phyloP scores from a whole-genome alignment of 2,329 filamentous ascomycete genomes.

The Pseudogymnoascus sp. region DNA sequence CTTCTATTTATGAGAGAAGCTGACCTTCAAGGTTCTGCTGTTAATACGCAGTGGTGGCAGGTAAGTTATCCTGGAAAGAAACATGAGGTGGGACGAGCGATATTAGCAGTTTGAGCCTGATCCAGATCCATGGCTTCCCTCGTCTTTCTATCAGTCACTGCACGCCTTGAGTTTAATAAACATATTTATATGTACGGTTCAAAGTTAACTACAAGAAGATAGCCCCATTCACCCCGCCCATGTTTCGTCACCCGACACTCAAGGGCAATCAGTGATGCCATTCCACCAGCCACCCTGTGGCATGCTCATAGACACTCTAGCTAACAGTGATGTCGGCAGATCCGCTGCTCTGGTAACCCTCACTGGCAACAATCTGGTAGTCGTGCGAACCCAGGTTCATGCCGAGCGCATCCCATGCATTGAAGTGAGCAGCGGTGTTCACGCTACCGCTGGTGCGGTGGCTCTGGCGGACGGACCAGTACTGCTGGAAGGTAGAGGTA shows the following conservation, averaged over 20 bases:
- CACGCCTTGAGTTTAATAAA: too few relatives aligned
- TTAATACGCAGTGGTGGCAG: not conserved
- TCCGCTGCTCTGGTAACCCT: slow-evolving; percentile 45
- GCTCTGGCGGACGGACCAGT: slow-evolving; percentile 42
- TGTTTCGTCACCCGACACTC: not conserved
- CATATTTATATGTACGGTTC: not conserved
- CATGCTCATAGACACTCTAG: not conserved
- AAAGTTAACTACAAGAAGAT: slow-evolving; percentile 4
- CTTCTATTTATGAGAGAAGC: not conserved
- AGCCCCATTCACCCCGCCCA: not conserved
- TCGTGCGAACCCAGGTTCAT: slow-evolving; percentile 41
- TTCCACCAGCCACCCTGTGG: not conserved
- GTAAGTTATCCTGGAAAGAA: not conserved
- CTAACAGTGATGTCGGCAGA: slow-evolving; percentile 40
- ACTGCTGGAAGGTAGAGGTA: slow-evolving; percentile 44
- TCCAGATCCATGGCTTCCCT: not conserved
- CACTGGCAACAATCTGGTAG: slow-evolving; percentile 48
- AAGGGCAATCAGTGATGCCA: not conserved
- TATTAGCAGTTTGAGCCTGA: not conserved
- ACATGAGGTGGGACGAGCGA: not conserved
- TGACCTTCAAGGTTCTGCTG: not conserved
- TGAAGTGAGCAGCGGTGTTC: slow-evolving; percentile 43
- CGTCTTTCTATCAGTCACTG: not conserved
- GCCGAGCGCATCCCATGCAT: slow-evolving; percentile 40
- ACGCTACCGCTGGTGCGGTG: slow-evolving; percentile 46